Evolutionary conservation across 805 yeast species (phyloP), one percentile per base, ranked within the genome.

Genomic region (Brettanomyces bruxellensis): DNA sequence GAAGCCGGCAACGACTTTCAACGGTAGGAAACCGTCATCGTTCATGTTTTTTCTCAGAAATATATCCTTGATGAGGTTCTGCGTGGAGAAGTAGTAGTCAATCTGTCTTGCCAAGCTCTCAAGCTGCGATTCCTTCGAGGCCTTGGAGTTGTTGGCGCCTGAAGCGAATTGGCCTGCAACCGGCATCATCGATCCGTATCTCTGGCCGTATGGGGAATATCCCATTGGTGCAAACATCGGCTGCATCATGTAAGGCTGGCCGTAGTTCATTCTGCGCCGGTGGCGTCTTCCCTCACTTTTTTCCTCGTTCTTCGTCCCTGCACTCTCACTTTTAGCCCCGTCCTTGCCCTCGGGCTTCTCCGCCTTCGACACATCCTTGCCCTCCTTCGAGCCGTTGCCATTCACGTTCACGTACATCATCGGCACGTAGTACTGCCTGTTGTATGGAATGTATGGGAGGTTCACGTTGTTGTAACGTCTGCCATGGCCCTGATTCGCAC

Each of bases 81-180:
- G 95, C 44, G 81, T 72, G 30, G 95, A 83, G 68, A 93, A 86
- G 66, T 93, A 93, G 71, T 93, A 93, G 61, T 87, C 93, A 45
- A 91, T 70, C 71, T 90, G 98, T 64, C 62, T 64, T 6, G 75
- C 57, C 36, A 62, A 51, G 22, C 56, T 53, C 13, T 49, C 47
- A 5, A 51, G 46, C 49, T 59, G 56, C 5, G 45, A 45, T 4
- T 56, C 60, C 45, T 51, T 46, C 25, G 56, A 51, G 9, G 40
- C 49, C 28, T 50, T 44, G 44, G 54, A 56, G 41, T 51, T 57
- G 4, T 54, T 49, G 25, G 49, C 47, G 34, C 41, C 49, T 40
- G 55, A 47, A 18, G 56, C 45, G n/a, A 14, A 47, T 25, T 48
- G 39, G 43, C 53, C 55, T 45, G 52, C 59, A 3, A 55, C 50